Percentiles rank a stretch among this genome's conserved stretches.
Evolutionary conservation across 1,284 basidiomycete species (phyloP).

Genomic region (Amylostereum areolatum): DNA sequence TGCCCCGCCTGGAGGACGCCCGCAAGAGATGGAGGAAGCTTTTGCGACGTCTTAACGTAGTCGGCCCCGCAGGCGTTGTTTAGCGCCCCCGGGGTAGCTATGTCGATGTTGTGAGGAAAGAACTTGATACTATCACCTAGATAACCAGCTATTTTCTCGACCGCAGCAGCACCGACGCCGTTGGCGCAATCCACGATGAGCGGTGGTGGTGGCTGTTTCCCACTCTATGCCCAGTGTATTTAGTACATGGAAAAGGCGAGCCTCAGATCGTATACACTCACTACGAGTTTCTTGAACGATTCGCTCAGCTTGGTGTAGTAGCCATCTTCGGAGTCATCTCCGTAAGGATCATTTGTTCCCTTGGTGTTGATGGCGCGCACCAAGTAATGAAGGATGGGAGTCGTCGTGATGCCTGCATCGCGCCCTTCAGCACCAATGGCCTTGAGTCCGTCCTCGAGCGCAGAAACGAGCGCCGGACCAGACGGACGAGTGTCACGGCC

Average conservation of each 20-base stretch:
- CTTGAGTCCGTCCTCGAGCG: slow-evolving; percentile 80
- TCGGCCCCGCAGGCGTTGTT: slow-evolving; percentile 94
- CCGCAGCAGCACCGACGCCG: slow-evolving; percentile 84
- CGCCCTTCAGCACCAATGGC: slow-evolving; percentile 63
- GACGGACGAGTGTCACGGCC: slow-evolving; percentile 93
- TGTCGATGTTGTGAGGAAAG: slow-evolving; percentile 64
- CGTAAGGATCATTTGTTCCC: slow-evolving; percentile 71
- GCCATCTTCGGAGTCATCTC: slow-evolving; percentile 79
- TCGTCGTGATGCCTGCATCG: slow-evolving; percentile 84
- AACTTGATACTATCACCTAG: slow-evolving; percentile 53
- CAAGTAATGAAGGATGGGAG: slow-evolving; percentile 94
- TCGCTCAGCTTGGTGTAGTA: slow-evolving; percentile 84
- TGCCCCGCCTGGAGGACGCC: slow-evolving; percentile 61
- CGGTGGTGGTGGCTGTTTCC: slow-evolving; percentile 52
- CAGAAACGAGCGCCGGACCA: slow-evolving; percentile 74
- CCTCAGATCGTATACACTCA: slow-evolving; percentile 33
- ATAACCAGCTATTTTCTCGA: slow-evolving; percentile 49
- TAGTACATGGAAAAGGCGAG: slow-evolving; percentile 7
- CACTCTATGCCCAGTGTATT: slow-evolving; percentile 36
- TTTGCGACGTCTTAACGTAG: slow-evolving; percentile 93
- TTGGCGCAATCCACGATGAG: slow-evolving; percentile 95
- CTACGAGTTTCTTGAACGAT: slow-evolving; percentile 86
- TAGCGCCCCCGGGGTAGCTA: slow-evolving; percentile 65
- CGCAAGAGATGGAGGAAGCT: slow-evolving; percentile 68
- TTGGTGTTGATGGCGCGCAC: slow-evolving; percentile 88